Base-by-base conservation (phyloP, 2,329 filamentous ascomycete genomes). In the Beauveria brongniartii region DNA sequence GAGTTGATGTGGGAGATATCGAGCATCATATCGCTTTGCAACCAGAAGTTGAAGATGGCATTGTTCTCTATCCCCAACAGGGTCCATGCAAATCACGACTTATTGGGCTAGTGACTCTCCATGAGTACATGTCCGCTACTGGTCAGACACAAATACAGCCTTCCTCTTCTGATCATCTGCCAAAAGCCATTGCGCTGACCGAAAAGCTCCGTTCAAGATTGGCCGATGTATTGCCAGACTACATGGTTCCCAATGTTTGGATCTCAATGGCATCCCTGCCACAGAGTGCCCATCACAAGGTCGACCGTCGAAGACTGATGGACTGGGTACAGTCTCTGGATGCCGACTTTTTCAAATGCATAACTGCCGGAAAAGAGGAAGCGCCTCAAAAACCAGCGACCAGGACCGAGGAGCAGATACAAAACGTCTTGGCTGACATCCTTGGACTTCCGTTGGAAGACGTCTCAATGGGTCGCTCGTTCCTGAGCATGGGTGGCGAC, bases 391-490 rank as follows among this genome's bases (percentile, higher is more conserved):
- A 46, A 46, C 44, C 44, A 46, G 20, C n/a, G 20, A 46, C 44
- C 8, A 20, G 14, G 16, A 46, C 4, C 20, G 44, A 46, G 44
- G 44, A 24, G 44, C 44, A 22, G 44, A 46, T 46, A 22, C 44
- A 46, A 46, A 46, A 9, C 20, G 68, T 76, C n/a, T 77, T 73
- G 70, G 69, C 72, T 3, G 66, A 69, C 44, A 51, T 62, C 16
- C 50, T 62, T 9, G 59, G 73, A 54, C 24, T 55, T 8, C 12
- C 53, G 12, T 12, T 16, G 20, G 20, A 43, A n/a, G 24, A 28
- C 37, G 53, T 55, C 40, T 28, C 34, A 8, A 28, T 41, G 20
- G 16, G 14, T 20, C 22, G 24, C 10, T 41, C 34, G 18, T 55
- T 55, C 9, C 26, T 22, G 24, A 44, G 26, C 57, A 40, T 43